Evolutionary conservation across 805 yeast genomes (phyloP).

Genomic region (Zygotorulaspora florentina): DNA sequence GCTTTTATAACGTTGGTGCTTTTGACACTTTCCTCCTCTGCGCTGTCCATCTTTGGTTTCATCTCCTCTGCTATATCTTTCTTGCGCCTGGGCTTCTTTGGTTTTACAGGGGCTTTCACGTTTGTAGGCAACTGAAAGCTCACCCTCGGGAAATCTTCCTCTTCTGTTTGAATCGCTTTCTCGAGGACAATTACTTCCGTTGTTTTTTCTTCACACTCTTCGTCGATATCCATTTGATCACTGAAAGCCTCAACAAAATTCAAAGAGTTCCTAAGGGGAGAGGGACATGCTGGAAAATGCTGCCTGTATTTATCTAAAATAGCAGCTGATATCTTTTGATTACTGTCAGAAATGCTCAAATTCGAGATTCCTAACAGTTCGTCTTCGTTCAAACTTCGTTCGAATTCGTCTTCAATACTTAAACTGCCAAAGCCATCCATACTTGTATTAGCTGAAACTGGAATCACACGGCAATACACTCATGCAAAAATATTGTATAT

Average conservation of each 20-base stretch:
- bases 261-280: slow-evolving; percentile 18
- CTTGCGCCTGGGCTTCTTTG: slow-evolving; percentile 1
- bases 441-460: background rate
- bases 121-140: slow-evolving; percentile 4
- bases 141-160: background rate
- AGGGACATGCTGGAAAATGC: slow-evolving; percentile 17
- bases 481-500: background rate
- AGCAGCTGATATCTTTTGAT: slow-evolving; percentile 13
- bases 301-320: slow-evolving; percentile 15
- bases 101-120: background rate
- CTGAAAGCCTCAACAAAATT: slow-evolving; percentile 8
- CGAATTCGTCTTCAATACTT: slow-evolving; percentile 13
- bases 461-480: background rate
- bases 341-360: slow-evolving; percentile 17
- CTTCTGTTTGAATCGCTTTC: background rate
- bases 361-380: slow-evolving; percentile 21
- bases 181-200: background rate
- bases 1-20: slow-evolving; percentile 21
- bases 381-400: slow-evolving; percentile 14
- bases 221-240: slow-evolving; percentile 25
- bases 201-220: background rate
- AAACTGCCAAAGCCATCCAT: slow-evolving; percentile 17
- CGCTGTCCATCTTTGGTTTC: background rate
- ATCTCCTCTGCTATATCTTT: background rate
- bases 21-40: slow-evolving; percentile 3